Evolutionary conservation across 768 basidiomycete genomes (phyloP).

Genomic region (Suillus discolor): DNA sequence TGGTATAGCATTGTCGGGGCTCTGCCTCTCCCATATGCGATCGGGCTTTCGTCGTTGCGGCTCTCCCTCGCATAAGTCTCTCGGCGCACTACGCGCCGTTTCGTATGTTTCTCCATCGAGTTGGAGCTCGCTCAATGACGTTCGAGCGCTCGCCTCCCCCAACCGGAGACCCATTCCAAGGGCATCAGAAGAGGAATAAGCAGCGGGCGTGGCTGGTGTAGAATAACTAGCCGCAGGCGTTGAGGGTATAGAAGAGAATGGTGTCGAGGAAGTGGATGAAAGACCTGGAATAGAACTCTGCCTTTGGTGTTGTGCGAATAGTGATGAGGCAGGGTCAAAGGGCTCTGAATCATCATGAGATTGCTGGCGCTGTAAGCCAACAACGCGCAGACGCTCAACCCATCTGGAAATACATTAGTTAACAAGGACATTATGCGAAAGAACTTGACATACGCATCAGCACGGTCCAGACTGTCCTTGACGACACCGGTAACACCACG

Average conservation of each 20-base stretch:
- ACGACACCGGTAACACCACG: slow-evolving; percentile 85
- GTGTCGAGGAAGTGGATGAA: slow-evolving; percentile 33
- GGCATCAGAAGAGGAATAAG: slow-evolving; percentile 29
- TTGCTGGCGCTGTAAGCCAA: slow-evolving; percentile 70
- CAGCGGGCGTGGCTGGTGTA: slow-evolving; percentile 9
- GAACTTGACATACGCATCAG: slow-evolving; percentile 66
- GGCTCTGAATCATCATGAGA: slow-evolving; percentile 19
- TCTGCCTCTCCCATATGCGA: slow-evolving; percentile 10
- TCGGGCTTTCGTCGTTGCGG: neutral
- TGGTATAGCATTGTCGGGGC: neutral
- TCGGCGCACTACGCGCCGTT: neutral
- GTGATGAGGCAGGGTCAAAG: slow-evolving; percentile 10
- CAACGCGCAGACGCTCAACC: slow-evolving; percentile 78
- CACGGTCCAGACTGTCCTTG: slow-evolving; percentile 83
- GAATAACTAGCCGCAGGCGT: slow-evolving; percentile 21
- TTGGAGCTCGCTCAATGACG: slow-evolving; percentile 33
- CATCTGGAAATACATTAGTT: slow-evolving; percentile 48
- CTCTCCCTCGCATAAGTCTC: neutral
- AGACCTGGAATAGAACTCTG: slow-evolving; percentile 28
- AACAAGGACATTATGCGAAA: slow-evolving; percentile 3
- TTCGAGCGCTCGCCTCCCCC: slow-evolving; percentile 28
- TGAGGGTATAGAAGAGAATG: slow-evolving; percentile 33
- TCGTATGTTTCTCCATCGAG: slow-evolving; percentile 24
- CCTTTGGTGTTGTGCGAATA: slow-evolving; percentile 13
- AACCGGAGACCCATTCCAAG: slow-evolving; percentile 28